Percentiles rank a stretch among this genome's conserved stretches.
These are phyloP conservation scores for Hyaloscypha hepaticicola DNA, from an alignment of 495 filamentous ascomycete species.

Conservation along the genomic window DNA sequence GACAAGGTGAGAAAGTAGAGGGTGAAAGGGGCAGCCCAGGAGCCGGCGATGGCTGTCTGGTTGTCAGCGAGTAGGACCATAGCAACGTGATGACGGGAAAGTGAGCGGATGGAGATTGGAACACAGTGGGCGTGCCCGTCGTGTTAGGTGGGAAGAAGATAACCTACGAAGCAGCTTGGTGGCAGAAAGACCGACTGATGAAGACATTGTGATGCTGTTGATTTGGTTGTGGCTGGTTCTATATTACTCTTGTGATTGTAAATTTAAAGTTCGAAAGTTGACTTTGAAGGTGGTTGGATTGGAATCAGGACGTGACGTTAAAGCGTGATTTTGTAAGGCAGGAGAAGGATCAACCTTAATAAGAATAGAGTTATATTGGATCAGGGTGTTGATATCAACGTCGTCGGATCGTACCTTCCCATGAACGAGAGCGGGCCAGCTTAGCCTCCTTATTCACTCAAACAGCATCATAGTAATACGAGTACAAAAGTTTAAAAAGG, in stretches of 20 bases:
- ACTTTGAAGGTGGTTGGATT: too few species aligned
- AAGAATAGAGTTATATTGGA: too few species aligned
- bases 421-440: background rate
- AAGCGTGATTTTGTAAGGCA: too few species aligned
- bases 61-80: background rate
- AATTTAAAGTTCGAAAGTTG: too few species aligned
- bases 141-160: background rate
- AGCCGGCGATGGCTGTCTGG: slow-evolving; percentile 18
- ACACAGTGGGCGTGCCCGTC: background rate
- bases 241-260: background rate
- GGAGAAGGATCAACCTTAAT: too few species aligned
- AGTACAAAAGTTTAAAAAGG: background rate
- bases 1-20: slow-evolving; percentile 23
- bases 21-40: slow-evolving; percentile 19
- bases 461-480: background rate
- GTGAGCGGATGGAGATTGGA: background rate
- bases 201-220: background rate
- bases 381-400: background rate
- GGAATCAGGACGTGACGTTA: too few species aligned
- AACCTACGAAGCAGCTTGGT: slow-evolving; percentile 22
- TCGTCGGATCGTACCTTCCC: background rate
- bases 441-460: slow-evolving; percentile 7
- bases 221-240: background rate
- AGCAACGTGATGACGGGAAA: background rate
- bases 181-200: slow-evolving; percentile 7